Evolutionary conservation across 768 basidiomycete genomes (phyloP), one percentile per base, ranked within the genome.

Genomic region (Serendipita indica): DNA sequence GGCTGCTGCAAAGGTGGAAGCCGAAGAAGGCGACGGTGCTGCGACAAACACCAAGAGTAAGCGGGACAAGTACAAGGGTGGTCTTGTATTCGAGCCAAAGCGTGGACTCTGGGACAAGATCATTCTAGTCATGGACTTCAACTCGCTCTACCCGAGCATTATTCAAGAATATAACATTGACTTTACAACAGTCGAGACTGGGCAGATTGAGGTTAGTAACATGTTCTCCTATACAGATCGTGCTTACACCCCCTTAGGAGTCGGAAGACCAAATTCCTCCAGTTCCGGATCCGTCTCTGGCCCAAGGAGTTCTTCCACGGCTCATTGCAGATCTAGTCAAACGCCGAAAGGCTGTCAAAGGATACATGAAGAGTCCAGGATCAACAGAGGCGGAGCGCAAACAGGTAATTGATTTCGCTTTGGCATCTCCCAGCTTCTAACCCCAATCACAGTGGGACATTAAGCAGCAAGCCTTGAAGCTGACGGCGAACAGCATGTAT

Each of bases 111-210:
- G 90, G 89, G 96, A 98, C 74, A 93, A 84, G 65, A 96, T 77
- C 67, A 87, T 98, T 70, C 78, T 99, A 16, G 96, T 99, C 70
- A 99, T 99, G 96, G 96, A 99, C 70, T 99, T 98, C 82, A 99
- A 99, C 71, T 96, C 92, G 61, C 76, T 99, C 59, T 99, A 99
- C 68, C 96, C 96, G 3, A 92, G 89, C 69, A 99, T 99, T 74
- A 99, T 99, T 49, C 96, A 98, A 67, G 96, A 99, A 74, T 99
- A 89, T 68, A 98, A 99, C 69, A 98, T 99, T 64, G 96, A 98
- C 71, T 98, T 98, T 66, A 98, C 96, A 7, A 99, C 96, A 0
- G 84, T 98, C 18, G 86, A 89, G 43, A 78, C 79, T 58, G 74
- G 5, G 81, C 81, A 25, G 74, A 76, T 37, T 60, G 80, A 80